Evolutionary conservation across 2,329 filamentous ascomycete species (phyloP).

Genomic region (Pseudogymnoascus sp.): DNA sequence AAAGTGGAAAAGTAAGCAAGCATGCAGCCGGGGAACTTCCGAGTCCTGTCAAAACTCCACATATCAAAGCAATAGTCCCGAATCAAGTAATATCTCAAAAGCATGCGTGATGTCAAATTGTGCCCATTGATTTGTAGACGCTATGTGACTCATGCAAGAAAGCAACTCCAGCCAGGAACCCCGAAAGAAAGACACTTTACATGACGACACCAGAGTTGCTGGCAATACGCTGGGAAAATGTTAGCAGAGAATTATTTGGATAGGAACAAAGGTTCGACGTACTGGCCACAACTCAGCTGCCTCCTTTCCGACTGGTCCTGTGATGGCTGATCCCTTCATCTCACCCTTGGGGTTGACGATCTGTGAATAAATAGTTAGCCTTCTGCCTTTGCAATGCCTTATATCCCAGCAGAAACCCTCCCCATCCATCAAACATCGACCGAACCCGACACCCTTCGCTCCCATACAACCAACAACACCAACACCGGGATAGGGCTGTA

Average conservation of each 20-base stretch:
- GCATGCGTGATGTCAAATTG: conserved; percentile 8
- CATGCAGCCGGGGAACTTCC: background rate
- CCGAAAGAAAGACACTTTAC: conserved; percentile 53
- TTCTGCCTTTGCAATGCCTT: conserved; percentile 1
- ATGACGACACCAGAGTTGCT: conserved; percentile 99
- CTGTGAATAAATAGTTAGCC: conserved; percentile 42
- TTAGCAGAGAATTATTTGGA: conserved; percentile 27
- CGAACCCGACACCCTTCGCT: background rate
- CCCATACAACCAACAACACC: background rate
- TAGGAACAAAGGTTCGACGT: conserved; percentile 36
- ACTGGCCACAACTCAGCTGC: conserved; percentile 99
- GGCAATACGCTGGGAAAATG: conserved; percentile 73
- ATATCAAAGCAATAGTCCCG: background rate
- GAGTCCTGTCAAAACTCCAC: background rate
- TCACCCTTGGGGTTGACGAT: conserved; percentile 99
- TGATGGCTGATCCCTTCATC: conserved; percentile 99
- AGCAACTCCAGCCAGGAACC: conserved; percentile 20
- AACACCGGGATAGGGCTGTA: conserved; percentile 29
- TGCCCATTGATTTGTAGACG: conserved; percentile 15
- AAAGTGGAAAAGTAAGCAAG: background rate
- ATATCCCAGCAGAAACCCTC: background rate
- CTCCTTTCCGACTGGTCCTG: conserved; percentile 98
- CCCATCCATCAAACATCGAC: background rate
- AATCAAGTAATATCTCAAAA: conserved; percentile 6
- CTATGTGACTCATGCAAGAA: conserved; percentile 17